Conservation (phyloP, 2,329 filamentous ascomycete genomes). For the Stagonosporopsis chrysanthemi region DNA sequence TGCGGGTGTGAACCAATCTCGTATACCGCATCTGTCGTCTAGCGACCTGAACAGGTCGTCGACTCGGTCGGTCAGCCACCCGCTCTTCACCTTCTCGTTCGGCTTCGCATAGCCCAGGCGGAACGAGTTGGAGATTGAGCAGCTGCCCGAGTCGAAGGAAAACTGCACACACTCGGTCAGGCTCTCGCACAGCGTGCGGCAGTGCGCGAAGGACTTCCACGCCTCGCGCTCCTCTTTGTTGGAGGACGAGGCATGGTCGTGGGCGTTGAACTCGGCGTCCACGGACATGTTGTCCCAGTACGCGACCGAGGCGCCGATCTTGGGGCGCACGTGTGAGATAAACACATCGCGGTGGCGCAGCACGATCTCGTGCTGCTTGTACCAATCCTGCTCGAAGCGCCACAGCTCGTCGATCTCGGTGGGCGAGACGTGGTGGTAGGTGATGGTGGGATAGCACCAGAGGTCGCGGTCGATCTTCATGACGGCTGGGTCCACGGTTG, state of each 20-base stretch:
- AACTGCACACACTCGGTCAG: conserved; percentile 46
- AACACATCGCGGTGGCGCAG: conserved; percentile 51
- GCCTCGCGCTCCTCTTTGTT: conserved; percentile 42
- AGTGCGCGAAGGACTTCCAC: conserved; percentile 48
- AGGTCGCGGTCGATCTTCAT: conserved; percentile 47
- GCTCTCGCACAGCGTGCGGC: conserved; percentile 44
- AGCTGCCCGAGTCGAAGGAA: conserved; percentile 44
- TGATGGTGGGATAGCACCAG: conserved; percentile 55
- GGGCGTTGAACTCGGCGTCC: conserved; percentile 47
- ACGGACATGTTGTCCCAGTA: conserved; percentile 50
- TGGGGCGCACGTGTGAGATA: conserved; percentile 42
- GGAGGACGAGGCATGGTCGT: conserved; percentile 33
- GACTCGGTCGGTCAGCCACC: conserved; percentile 49
- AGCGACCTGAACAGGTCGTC: conserved; percentile 43
- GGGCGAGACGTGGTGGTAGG: conserved; percentile 51
- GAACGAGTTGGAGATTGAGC: conserved; percentile 41
- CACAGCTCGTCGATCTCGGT: conserved; percentile 49
- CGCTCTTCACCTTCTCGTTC: conserved; percentile 36
- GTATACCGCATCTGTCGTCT: conserved; percentile 42
- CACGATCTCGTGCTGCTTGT: conserved; percentile 42
- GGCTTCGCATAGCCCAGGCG: conserved; percentile 43
- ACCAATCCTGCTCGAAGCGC: conserved; percentile 52
- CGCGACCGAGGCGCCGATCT: conserved; percentile 31
- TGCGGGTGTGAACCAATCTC: conserved; percentile 45
- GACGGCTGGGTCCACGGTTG: conserved; percentile 50